Conservation (phyloP, 441 rosid species). For the Gossypium trilobum region DNA sequence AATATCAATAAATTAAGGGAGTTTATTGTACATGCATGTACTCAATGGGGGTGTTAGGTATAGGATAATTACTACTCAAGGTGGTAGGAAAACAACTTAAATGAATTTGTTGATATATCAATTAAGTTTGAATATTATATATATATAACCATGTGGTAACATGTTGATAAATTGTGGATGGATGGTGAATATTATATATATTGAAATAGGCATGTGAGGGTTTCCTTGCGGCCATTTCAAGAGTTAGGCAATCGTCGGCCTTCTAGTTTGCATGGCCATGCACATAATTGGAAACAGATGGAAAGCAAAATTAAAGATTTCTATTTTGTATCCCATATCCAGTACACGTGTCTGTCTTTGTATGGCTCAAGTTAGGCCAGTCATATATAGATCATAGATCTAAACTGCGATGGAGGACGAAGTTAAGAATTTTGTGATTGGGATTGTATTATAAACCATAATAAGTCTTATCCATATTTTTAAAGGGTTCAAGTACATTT, state of each 20-base stretch:
- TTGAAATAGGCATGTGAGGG: conserved; percentile 29
- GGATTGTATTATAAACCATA: no score
- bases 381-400: not conserved
- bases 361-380: conserved; percentile 27
- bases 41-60: not conserved
- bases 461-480: no score
- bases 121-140: not conserved
- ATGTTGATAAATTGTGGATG: conserved; percentile 12
- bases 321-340: conserved; percentile 8
- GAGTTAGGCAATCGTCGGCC: conserved; percentile 58
- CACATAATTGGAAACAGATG: conserved; percentile 33
- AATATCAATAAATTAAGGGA: not conserved
- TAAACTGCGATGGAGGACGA: no score
- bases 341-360: conserved; percentile 24
- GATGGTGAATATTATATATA: conserved; percentile 1
- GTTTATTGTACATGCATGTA: not conserved
- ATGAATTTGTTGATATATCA: not conserved
- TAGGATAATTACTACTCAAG: not conserved
- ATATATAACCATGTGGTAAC: not conserved
- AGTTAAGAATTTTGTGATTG: no score
- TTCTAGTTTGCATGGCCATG: conserved; percentile 44
- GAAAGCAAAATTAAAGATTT: conserved; percentile 28
- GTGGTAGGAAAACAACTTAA: not conserved
- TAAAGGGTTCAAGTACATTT: no score
- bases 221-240: conserved; percentile 22